These are phyloP conservation scores for Arthrobotrys musiformis DNA, from an alignment of 2,329 filamentous ascomycete genomes.

Conservation along the genomic window DNA sequence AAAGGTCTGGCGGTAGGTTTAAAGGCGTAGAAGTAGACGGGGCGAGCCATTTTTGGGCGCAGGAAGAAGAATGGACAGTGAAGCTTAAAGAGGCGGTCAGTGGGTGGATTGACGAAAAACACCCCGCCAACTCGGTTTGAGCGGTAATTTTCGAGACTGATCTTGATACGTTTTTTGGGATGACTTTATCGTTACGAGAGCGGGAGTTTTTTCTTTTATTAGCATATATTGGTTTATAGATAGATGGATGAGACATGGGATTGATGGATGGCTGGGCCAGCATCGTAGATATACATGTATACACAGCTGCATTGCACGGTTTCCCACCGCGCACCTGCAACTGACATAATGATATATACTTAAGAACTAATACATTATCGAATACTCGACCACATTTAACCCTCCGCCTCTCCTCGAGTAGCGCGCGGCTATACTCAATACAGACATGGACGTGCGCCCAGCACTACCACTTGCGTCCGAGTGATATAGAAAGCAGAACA, in stretches of 20 bases:
- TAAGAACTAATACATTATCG: too few species aligned
- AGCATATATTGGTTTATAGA: background rate
- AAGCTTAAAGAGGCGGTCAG: slow-evolving; percentile 61
- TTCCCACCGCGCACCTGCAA: too few species aligned
- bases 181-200: background rate
- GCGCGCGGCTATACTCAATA: background rate
- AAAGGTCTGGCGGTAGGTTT: slow-evolving; percentile 60
- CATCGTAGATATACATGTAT: background rate
- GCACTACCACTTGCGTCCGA: too few species aligned
- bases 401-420: too few species aligned
- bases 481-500: too few species aligned
- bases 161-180: background rate
- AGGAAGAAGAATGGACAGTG: slow-evolving; percentile 65
- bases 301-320: background rate
- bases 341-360: too few species aligned
- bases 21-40: slow-evolving; percentile 64
- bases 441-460: too few species aligned
- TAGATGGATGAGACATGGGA: background rate
- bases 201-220: background rate
- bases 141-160: background rate
- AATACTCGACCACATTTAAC: too few species aligned
- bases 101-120: slow-evolving; percentile 57
- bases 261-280: background rate
- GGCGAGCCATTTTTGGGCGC: slow-evolving; percentile 71
- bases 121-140: background rate